phyloP scores from a whole-genome alignment of 495 filamentous ascomycete genomes.

The Aspergillus steynii region DNA sequence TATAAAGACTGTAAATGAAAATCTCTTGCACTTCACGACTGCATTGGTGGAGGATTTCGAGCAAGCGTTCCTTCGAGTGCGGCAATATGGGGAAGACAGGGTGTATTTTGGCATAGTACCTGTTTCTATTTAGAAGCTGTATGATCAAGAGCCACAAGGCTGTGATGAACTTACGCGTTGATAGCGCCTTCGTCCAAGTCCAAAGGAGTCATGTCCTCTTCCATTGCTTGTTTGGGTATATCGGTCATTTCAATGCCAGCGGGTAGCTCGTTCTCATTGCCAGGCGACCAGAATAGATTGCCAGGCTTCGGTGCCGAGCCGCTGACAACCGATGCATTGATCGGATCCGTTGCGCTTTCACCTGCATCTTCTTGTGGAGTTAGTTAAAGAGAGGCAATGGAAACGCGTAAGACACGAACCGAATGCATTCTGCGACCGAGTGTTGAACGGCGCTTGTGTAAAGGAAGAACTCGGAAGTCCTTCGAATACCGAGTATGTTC shows the following conservation, averaged over 20 bases:
- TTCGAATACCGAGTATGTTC: slow-evolving; percentile 59
- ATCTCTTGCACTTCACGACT: slow-evolving; percentile 64
- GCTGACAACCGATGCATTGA: slow-evolving; percentile 31
- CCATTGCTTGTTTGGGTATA: slow-evolving; percentile 36
- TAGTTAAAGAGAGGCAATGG: slow-evolving; percentile 8
- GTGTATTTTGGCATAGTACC: slow-evolving; percentile 73
- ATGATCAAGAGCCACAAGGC: neutral
- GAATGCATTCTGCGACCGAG: slow-evolving; percentile 43
- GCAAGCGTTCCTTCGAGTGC: slow-evolving; percentile 60
- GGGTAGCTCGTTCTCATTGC: slow-evolving; percentile 39
- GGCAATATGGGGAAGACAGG: slow-evolving; percentile 74
- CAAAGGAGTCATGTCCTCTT: slow-evolving; percentile 42
- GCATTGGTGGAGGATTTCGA: slow-evolving; percentile 61
- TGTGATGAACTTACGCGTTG: slow-evolving; percentile 35
- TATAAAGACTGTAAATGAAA: slow-evolving; percentile 68
- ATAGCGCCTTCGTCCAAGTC: slow-evolving; percentile 47
- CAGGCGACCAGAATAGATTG: slow-evolving; percentile 41
- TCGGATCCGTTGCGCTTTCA: slow-evolving; percentile 47
- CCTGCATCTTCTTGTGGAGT: slow-evolving; percentile 33
- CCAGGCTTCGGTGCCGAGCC: slow-evolving; percentile 36
- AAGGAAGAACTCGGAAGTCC: slow-evolving; percentile 49
- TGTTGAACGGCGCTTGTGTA: slow-evolving; percentile 45
- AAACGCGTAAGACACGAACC: slow-evolving; percentile 20
- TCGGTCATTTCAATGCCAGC: slow-evolving; percentile 39
- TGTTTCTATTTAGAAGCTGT: slow-evolving; percentile 33